Evolutionary conservation across 345 rosid genomes (phyloP).

Genomic region (Trapa incisa): DNA sequence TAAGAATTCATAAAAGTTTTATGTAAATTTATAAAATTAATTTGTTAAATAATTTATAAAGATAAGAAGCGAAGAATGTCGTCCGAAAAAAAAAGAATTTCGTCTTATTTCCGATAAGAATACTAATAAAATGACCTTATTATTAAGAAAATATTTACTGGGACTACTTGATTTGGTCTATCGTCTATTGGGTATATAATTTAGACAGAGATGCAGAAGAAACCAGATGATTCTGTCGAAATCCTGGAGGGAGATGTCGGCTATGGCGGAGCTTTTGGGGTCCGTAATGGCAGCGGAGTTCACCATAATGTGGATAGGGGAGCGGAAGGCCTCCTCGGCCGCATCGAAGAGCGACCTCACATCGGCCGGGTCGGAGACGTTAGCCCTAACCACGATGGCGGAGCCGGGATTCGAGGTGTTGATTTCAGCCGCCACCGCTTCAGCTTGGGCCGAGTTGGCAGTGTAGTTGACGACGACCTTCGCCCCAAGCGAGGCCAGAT

Average conservation of each 20-base stretch:
- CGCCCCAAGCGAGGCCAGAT: conserved; percentile 25
- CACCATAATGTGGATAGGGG: no score
- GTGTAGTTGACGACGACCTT: conserved; percentile 22
- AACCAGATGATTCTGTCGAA: conserved; percentile 26
- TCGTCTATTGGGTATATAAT: no score
- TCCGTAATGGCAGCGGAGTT: no score
- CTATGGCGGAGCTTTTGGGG: conserved; percentile 17
- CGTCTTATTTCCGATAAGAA: no score
- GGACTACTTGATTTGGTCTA: no score
- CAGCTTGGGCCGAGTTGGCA: conserved; percentile 19
- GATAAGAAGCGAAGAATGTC: no score
- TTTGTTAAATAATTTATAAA: no score
- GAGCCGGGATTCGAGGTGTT: conserved; percentile 9
- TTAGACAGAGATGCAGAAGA: background rate
- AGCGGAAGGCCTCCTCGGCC: conserved; percentile 10
- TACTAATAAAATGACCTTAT: no score
- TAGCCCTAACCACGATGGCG: conserved; percentile 17
- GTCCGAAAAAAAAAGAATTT: no score
- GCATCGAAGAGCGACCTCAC: conserved; percentile 21
- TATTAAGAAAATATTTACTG: no score
- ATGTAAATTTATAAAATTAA: no score
- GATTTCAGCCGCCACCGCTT: conserved; percentile 13
- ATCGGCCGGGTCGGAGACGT: conserved; percentile 19
- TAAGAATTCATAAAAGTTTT: no score
- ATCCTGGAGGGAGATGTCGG: conserved; percentile 20